phyloP scores from a whole-genome alignment of 1,139 yeast species.

The Geotrichum histeridarum region DNA sequence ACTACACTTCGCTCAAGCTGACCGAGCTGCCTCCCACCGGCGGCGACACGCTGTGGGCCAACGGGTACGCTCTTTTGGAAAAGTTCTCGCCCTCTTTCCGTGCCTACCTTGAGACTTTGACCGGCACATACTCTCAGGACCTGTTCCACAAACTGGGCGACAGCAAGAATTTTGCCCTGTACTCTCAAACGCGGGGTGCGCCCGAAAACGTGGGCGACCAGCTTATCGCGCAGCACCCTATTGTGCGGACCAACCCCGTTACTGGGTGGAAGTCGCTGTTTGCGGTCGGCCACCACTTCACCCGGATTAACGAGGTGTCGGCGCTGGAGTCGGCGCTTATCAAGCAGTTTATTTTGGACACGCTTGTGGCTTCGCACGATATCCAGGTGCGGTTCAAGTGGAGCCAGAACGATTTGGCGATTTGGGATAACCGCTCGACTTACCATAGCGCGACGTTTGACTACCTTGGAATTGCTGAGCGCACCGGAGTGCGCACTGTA shows the following conservation, averaged over 20 bases:
- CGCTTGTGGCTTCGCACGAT: conserved; percentile 43
- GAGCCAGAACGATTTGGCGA: conserved; percentile 54
- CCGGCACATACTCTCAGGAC: conserved; percentile 33
- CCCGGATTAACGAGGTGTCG: conserved; percentile 41
- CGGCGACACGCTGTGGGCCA: conserved; percentile 48
- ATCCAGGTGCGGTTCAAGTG: conserved; percentile 47
- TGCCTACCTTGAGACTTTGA: conserved; percentile 40
- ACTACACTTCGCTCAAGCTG: conserved; percentile 43
- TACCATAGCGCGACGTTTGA: conserved; percentile 31
- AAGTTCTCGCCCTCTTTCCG: conserved; percentile 44
- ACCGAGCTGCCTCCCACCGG: conserved; percentile 44
- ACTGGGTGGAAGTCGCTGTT: conserved; percentile 46
- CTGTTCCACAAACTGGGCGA: conserved; percentile 36
- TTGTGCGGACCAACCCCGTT: conserved; percentile 46
- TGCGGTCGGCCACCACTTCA: conserved; percentile 42
- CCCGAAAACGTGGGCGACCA: conserved; percentile 34
- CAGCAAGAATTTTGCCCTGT: conserved; percentile 38
- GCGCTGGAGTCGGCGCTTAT: conserved; percentile 38
- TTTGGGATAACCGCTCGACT: conserved; percentile 38
- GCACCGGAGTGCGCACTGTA: conserved; percentile 59
- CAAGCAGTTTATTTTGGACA: conserved; percentile 41
- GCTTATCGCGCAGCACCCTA: conserved; percentile 40
- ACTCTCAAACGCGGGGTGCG: conserved; percentile 36
- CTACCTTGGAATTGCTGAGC: conserved; percentile 30
- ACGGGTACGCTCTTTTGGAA: conserved; percentile 46